phyloP scores from a whole-genome alignment of 768 basidiomycete species.

The Lentinus brumalis region DNA sequence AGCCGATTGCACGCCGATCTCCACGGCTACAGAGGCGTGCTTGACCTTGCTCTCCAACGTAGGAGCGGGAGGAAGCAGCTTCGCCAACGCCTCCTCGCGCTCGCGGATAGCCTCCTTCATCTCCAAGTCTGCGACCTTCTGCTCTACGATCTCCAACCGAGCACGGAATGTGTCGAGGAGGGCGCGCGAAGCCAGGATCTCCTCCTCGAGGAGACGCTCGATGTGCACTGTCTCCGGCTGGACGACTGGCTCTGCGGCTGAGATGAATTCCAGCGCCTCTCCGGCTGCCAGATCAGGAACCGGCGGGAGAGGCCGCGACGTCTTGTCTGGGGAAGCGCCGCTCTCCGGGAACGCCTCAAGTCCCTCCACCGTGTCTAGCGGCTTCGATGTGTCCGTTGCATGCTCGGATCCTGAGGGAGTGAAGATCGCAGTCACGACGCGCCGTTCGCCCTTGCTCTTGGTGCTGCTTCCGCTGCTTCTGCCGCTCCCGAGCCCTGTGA shows the following conservation, averaged over 20 bases:
- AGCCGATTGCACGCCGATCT: slow-evolving; percentile 14
- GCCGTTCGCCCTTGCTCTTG: slow-evolving; percentile 29
- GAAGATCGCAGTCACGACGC: slow-evolving; percentile 36
- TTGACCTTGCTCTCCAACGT: not conserved
- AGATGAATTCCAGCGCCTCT: not conserved
- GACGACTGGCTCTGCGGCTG: not conserved
- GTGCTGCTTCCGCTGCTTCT: slow-evolving; percentile 20
- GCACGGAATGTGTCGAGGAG: slow-evolving; percentile 32
- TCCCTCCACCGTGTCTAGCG: not conserved
- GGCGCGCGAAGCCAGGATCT: slow-evolving; percentile 26
- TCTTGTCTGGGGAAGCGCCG: not conserved
- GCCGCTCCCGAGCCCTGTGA: slow-evolving; percentile 19
- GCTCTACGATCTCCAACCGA: slow-evolving; percentile 34
- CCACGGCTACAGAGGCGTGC: slow-evolving; percentile 1
- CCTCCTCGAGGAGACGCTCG: slow-evolving; percentile 26
- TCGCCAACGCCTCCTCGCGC: not conserved
- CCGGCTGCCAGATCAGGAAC: not conserved
- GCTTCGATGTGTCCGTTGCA: not conserved
- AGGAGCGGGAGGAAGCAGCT: not conserved
- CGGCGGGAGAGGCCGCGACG: slow-evolving; percentile 14
- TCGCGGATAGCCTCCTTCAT: slow-evolving; percentile 20
- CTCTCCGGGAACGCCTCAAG: not conserved
- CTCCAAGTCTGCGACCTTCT: slow-evolving; percentile 32
- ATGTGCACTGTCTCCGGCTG: slow-evolving; percentile 6
- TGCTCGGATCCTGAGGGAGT: slow-evolving; percentile 13